Base-by-base conservation (phyloP, 2,329 filamentous ascomycete species). In the Davidsoniella virescens region DNA sequence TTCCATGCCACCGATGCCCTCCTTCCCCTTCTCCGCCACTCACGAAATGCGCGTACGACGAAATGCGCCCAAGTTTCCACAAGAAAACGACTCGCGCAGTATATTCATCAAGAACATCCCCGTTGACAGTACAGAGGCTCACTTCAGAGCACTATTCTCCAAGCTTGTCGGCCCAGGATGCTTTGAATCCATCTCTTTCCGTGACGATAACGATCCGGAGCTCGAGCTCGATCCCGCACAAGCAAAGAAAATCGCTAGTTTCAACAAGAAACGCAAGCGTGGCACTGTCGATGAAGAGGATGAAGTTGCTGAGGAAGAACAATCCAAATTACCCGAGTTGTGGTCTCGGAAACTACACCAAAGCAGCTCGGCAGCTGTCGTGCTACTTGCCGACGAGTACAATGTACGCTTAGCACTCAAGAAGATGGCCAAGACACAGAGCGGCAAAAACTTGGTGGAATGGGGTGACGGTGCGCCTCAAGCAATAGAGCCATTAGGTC, bases 61-160 rank as follows among this genome's bases (percentile, higher is more conserved):
- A 50, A 88, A 96, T 65, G 73, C 80, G 43, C 87, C 90, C 54
- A 86, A 83, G 65, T 73, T 84, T 39, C 78, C 84, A 12, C 83
- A 82, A 6, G 70, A 75, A 50, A 75, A 84, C 63, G 83, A 90
- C 58, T 69, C 77, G 14, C 80, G 88, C 57, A 87, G 84, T 54
- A 72, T 98, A 16, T 98, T 94, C 65, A 62, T 94, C n/a, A 84
- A 88, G 55, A 96, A 98, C 59, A 68, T 93, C 1, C 92, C 92
- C 5, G 71, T 82, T 55, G 88, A 95, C 61, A 81, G 86, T 53
- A 93, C 86, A 4, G 80, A 86, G 51, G 64, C 70, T 1, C 84
- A 88, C 58, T 72, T 96, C 40, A 80, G 86, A 42, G 71, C 79
- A 40, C 67, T 96, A 0, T 93, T 96, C 57, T 68, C 76, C 1